phyloP scores from a whole-genome alignment of 192 early-diverging fungal genomes.

The Dissophora globulifera region DNA sequence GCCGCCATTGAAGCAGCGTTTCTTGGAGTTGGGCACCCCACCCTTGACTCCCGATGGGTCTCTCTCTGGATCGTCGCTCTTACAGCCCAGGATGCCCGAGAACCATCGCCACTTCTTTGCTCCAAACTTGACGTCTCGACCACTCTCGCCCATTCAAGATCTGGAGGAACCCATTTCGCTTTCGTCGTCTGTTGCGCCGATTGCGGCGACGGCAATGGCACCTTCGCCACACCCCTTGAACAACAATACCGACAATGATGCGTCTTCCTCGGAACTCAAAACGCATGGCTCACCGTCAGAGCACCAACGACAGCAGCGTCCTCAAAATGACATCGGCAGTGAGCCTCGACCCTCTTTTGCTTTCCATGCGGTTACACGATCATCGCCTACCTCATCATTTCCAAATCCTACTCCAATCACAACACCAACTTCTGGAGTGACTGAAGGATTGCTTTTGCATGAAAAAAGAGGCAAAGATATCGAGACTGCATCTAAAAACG shows the following conservation, averaged over 20 bases:
- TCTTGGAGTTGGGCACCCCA: constrained; percentile 23
- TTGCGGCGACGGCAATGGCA: not conserved
- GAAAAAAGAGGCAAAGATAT: not conserved
- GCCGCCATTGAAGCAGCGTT: not conserved
- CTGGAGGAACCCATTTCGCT: constrained; percentile 15
- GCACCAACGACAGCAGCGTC: constrained; percentile 5
- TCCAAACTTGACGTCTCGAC: constrained; percentile 7
- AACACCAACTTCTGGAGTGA: not conserved
- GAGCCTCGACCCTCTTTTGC: constrained; percentile 7
- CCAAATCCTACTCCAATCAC: not conserved
- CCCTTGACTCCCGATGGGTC: constrained; percentile 33
- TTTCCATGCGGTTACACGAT: constrained; percentile 1
- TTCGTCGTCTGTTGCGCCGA: not conserved
- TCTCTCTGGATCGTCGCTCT: constrained; percentile 10
- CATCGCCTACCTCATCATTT: not conserved
- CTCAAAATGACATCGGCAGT: not conserved
- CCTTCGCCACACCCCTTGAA: not conserved
- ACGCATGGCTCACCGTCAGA: not conserved
- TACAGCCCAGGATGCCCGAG: not conserved
- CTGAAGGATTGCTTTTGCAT: not conserved
- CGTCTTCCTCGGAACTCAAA: not conserved
- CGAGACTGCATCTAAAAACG: not conserved
- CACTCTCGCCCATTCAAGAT: constrained; percentile 36
- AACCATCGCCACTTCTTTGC: not conserved
- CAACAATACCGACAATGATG: not conserved